Evolutionary conservation across 352 stramenopile genomes (phyloP), one percentile per base, ranked within the genome.

Genomic region (Globisporangium solare): DNA sequence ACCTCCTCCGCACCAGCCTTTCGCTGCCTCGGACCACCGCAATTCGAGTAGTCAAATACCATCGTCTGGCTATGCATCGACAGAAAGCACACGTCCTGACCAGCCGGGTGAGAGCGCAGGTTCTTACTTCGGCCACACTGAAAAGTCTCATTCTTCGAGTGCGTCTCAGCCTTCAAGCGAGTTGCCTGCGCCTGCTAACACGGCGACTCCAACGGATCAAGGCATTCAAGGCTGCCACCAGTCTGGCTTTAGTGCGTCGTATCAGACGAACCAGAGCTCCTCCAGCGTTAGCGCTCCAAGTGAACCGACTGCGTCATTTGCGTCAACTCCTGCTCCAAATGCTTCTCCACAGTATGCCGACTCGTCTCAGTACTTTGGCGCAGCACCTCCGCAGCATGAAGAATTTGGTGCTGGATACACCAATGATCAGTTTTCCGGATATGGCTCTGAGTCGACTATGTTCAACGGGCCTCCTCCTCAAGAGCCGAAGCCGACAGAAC

Each of bases 351-450:
- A 54, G 42, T 42, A 50, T 17, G 31, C 40, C n/a, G 39, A 66
- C 12, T 40, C 37, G n/a, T 46, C 53, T 15, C 61, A 37, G 20
- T 32, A 57, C 46, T 66, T 58, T 35, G 53, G 54, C 27, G 40
- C 59, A n/a, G 8, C 39, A 24, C 11, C 45, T 43, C 39, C 51
- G 10, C 50, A 59, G 6, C 10, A 20, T 18, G 47, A 66, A 32
- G 46, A 39, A 14, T 64, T 59, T 6, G 37, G 43, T 12, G 39
- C 10, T 43, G 39, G 39, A 13, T 43, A 43, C 17, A 43, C 39
- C 10, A n/a, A 15, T 43, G 22, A 51, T 47, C 45, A 54, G 42
- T 64, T 64, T 43, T 32, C 18, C 2, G 35, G 43, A 17, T 27
- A 39, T 6, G 20, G 37, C 17, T 39, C 37, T 13, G 51, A 54